Evolutionary conservation across 1,139 yeast species (phyloP).

Genomic region (Pichia sp.): DNA sequence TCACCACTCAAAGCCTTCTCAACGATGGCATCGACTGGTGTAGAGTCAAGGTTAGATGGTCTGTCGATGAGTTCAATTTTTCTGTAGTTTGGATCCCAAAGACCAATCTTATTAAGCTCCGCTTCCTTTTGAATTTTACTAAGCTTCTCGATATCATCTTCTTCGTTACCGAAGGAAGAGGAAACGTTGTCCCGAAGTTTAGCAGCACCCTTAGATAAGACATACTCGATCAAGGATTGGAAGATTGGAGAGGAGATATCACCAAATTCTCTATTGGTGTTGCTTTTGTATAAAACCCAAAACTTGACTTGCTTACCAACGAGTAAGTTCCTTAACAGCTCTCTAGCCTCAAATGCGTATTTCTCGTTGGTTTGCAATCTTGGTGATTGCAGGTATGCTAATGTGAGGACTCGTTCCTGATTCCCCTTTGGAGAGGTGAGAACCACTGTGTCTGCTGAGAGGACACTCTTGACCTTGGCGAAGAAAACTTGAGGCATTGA

Average conservation of each 20-base stretch:
- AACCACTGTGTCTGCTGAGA: conserved; percentile 70
- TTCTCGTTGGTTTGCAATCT: conserved; percentile 31
- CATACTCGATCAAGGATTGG: conserved; percentile 49
- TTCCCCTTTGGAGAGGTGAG: conserved; percentile 45
- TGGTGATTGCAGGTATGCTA: conserved; percentile 59
- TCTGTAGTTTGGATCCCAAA: conserved; percentile 41
- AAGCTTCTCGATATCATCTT: conserved; percentile 32
- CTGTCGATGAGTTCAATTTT: conserved; percentile 28
- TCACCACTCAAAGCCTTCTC: conserved; percentile 80
- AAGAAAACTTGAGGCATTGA: conserved; percentile 30
- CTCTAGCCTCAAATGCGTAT: conserved; percentile 51
- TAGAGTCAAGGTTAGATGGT: conserved; percentile 32
- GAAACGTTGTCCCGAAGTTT: conserved; percentile 56
- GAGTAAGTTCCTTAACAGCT: conserved; percentile 53
- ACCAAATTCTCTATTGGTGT: conserved; percentile 60
- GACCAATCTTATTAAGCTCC: conserved; percentile 39
- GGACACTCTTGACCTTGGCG: conserved; percentile 62
- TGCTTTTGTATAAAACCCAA: conserved; percentile 42
- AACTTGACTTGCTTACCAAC: conserved; percentile 65
- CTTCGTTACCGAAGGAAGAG: conserved; percentile 24
- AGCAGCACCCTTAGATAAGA: conserved; percentile 54
- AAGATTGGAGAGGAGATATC: conserved; percentile 63
- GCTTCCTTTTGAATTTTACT: conserved; percentile 46
- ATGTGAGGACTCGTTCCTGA: conserved; percentile 51
- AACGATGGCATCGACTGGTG: conserved; percentile 51